These are phyloP conservation scores for Lumnitzera littorea DNA, from an alignment of 345 rosid genomes.

Conservation along the genomic window DNA sequence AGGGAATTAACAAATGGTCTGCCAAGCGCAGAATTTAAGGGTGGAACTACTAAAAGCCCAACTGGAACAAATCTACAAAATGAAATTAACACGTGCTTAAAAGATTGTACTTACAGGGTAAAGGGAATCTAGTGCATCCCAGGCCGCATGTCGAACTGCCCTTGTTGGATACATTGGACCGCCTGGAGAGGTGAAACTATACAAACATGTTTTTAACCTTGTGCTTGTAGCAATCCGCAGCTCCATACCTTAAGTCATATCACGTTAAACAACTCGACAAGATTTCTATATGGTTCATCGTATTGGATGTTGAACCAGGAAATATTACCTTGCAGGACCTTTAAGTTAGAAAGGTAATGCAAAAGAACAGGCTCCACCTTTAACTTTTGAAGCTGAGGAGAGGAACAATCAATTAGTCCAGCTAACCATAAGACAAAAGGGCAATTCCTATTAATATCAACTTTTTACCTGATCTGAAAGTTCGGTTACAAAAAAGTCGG, in stretches of 20 bases:
- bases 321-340: slow-evolving; percentile 66
- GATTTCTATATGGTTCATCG: not conserved
- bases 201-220: slow-evolving; percentile 82
- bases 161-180: slow-evolving; percentile 99
- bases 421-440: not conserved
- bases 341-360: slow-evolving; percentile 79
- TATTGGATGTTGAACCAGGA: not conserved
- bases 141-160: slow-evolving; percentile 96
- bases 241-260: slow-evolving; percentile 62
- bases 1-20: too few relatives aligned
- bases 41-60: not conserved
- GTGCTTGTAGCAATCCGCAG: slow-evolving; percentile 95
- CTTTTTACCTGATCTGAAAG: slow-evolving; percentile 83
- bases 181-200: slow-evolving; percentile 95
- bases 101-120: slow-evolving; percentile 68
- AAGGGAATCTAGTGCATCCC: slow-evolving; percentile 90
- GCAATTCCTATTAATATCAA: not conserved
- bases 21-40: not conserved
- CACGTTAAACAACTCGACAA: not conserved
- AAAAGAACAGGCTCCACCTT: slow-evolving; percentile 97
- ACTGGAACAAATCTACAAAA: too few relatives aligned
- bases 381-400: slow-evolving; percentile 76
- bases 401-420: not conserved
- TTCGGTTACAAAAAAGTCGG: slow-evolving; percentile 87
- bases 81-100: not conserved